Percentiles rank a stretch among this genome's conserved stretches.
Evolutionary conservation across 345 rosid species (phyloP).

Genomic region (Sapria himalayana): DNA sequence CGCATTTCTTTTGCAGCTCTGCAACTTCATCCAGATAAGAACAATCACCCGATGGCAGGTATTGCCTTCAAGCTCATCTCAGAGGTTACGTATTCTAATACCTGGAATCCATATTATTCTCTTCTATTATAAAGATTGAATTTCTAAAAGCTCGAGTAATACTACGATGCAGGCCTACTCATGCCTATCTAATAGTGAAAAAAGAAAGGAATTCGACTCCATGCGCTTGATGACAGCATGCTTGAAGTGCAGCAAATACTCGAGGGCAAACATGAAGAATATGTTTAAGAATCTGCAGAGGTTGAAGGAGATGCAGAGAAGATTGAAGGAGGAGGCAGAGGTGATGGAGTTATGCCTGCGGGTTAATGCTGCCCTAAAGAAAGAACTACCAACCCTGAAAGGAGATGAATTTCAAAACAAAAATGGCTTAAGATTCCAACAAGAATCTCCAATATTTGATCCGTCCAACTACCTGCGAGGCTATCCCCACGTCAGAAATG

Average conservation of each 20-base stretch:
- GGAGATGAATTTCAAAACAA: slow-evolving; percentile 5
- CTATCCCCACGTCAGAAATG: slow-evolving; percentile 55
- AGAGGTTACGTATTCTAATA: slow-evolving; percentile 35
- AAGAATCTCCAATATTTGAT: slow-evolving; percentile 52
- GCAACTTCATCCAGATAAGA: slow-evolving; percentile 92
- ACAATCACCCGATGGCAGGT: slow-evolving; percentile 65
- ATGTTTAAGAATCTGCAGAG: slow-evolving; percentile 8
- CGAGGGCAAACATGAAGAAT: slow-evolving; percentile 17
- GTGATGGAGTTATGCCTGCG: slow-evolving; percentile 63
- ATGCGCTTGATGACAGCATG: slow-evolving; percentile 39
- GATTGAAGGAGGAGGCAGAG: slow-evolving; percentile 57
- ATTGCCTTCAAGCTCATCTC: slow-evolving; percentile 75
- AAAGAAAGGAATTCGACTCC: slow-evolving; percentile 36
- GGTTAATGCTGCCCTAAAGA: slow-evolving; percentile 16
- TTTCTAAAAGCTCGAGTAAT: slow-evolving; percentile 2
- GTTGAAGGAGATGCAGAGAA: slow-evolving; percentile 28
- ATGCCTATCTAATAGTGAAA: slow-evolving; percentile 38
- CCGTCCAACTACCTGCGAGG: slow-evolving; percentile 41
- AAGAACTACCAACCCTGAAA: slow-evolving; percentile 9
- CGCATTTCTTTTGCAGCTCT: slow-evolving; percentile 26
- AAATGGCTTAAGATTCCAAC: slow-evolving; percentile 7
- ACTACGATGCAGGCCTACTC: slow-evolving; percentile 66
- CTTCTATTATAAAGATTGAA: background rate
- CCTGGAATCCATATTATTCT: background rate
- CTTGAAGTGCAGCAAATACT: slow-evolving; percentile 27